Conservation (phyloP, 1,284 basidiomycete species). For the Stereum hirsutum region DNA sequence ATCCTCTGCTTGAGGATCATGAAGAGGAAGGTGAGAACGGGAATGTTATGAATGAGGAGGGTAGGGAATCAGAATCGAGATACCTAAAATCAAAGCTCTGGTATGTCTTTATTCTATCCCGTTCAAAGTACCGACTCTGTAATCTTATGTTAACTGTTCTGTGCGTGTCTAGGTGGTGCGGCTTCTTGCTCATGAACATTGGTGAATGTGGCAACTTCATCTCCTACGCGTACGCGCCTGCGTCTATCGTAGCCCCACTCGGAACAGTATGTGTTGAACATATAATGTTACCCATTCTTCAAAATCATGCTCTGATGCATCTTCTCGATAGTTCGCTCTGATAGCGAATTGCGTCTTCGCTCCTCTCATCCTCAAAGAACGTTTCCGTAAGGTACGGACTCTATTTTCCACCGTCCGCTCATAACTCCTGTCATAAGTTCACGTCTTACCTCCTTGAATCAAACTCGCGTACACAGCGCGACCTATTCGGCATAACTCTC, state of each 20-base stretch:
- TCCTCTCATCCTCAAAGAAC: conserved; percentile 77
- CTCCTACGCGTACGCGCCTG: conserved; percentile 84
- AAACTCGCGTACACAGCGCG: conserved; percentile 37
- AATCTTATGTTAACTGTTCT: conserved; percentile 3
- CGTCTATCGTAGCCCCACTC: conserved; percentile 90
- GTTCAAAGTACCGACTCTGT: background rate
- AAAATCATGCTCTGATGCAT: conserved; percentile 4
- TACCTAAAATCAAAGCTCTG: conserved; percentile 83
- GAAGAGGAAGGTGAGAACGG: background rate
- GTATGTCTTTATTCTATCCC: conserved; percentile 24
- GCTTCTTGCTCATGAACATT: conserved; percentile 82
- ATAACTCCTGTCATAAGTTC: background rate
- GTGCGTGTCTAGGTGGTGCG: conserved; percentile 66
- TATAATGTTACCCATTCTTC: conserved; percentile 1
- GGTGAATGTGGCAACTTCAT: conserved; percentile 92
- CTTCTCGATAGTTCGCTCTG: conserved; percentile 59
- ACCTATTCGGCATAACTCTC: conserved; percentile 81
- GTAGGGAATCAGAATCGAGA: conserved; percentile 41
- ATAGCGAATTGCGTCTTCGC: conserved; percentile 95
- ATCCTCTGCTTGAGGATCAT: background rate
- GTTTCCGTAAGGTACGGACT: conserved; percentile 55
- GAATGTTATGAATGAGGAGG: conserved; percentile 7
- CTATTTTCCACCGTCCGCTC: background rate
- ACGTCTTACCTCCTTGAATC: too few species aligned
- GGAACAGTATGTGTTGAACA: conserved; percentile 62